Base-by-base conservation (phyloP, 345 rosid genomes). In the Carallia pectinifolia region DNA sequence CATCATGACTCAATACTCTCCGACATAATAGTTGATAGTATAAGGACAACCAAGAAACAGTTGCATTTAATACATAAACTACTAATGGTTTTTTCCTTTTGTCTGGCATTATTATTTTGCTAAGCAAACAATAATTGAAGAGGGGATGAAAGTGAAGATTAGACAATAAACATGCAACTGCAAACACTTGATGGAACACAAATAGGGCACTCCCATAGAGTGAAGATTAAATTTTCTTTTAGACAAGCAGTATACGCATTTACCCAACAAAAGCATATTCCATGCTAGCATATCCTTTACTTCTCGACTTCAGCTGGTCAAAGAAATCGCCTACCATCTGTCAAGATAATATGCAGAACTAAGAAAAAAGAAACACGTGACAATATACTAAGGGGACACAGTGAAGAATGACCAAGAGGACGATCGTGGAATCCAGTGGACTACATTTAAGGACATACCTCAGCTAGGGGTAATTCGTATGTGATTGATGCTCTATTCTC, bases 261-360 rank as follows among this genome's bases (percentile, higher is more conserved):
- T 81, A 91, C 99, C 97, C 97, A 31, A 84, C 36, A 77, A 95
- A 83, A 27, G 85, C 85, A 78, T 95, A 95, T 76, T 95, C 99
- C 99, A 95, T 90, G 90, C 99, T 95, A 44, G 96, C 99, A 86
- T 95, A 95, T 50, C 99, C 99, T 80, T 92, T 95, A 76, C 92
- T 88, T 79, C 91, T 87, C 62, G 99, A 95, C 81, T 95, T 95
- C 40, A 95, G 79, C 72, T 91, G 99, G 72, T 95, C 99, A 77
- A 91, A 95, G 82, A 95, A 95, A 85, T 95, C 99, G 36, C 99
- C 99, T 62, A 95, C 96, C 99, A 95, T 95, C 99, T 95, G 85
- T 58, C 66, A 75, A 76, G 66, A 27, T 33, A 70, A 50, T 23
- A 77, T 59, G 70, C 47, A 44, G 16, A 44, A 44, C 16, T 44